These are phyloP conservation scores for Sungouiozyma intestinalis DNA, from an alignment of 805 yeast genomes.

Conservation along the genomic window DNA sequence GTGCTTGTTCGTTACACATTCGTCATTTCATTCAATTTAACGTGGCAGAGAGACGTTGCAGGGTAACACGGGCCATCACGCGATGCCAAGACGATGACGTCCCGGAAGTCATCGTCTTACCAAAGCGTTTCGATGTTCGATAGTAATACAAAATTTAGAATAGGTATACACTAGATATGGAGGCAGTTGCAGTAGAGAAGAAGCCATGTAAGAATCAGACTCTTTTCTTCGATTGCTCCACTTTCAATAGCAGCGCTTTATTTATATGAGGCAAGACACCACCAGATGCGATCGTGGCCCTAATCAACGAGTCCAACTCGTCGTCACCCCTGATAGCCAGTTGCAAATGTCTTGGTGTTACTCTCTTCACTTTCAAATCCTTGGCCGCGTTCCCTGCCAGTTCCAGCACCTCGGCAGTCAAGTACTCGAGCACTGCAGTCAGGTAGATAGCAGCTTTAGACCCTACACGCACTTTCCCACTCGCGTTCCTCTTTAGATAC, in stretches of 20 bases:
- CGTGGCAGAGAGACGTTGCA: too few relatives aligned
- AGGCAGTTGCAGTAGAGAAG: neutral
- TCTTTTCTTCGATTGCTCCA: slow-evolving; percentile 41
- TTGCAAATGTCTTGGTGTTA: slow-evolving; percentile 94
- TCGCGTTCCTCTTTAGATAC: slow-evolving; percentile 84
- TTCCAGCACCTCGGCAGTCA: slow-evolving; percentile 94
- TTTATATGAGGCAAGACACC: slow-evolving; percentile 96
- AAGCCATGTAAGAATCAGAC: neutral
- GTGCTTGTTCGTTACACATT: too few relatives aligned
- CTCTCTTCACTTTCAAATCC: slow-evolving; percentile 90
- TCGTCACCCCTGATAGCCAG: slow-evolving; percentile 97
- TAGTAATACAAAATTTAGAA: neutral
- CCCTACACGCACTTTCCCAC: slow-evolving; percentile 77
- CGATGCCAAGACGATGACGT: too few relatives aligned
- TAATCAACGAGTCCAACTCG: slow-evolving; percentile 85
- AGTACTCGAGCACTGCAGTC: slow-evolving; percentile 90
- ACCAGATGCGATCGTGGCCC: slow-evolving; percentile 95
- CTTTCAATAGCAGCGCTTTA: slow-evolving; percentile 68
- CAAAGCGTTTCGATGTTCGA: too few relatives aligned
- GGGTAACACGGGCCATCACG: too few relatives aligned
- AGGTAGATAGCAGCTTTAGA: slow-evolving; percentile 92
- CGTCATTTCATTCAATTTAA: too few relatives aligned
- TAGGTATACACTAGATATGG: neutral
- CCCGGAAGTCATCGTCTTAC: too few relatives aligned
- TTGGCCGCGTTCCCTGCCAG: slow-evolving; percentile 98